A percentile compares a stretch with the other conserved stretches of the same genome.
These are phyloP conservation scores for Kwoniella dejecticola DNA, from an alignment of 768 basidiomycete species.

Conservation along the genomic window DNA sequence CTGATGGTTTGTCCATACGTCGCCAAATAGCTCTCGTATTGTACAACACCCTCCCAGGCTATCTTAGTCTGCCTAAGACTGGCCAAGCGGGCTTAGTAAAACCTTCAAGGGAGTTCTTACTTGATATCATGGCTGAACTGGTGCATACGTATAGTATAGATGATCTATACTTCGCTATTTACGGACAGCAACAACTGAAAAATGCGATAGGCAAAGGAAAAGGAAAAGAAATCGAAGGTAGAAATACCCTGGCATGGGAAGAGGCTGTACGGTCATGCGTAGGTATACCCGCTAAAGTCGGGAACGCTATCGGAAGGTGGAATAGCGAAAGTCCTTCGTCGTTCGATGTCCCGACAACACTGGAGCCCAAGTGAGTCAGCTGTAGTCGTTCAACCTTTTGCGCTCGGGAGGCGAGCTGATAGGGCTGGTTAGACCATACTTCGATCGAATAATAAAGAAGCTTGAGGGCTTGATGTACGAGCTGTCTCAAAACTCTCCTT, in stretches of 20 bases:
- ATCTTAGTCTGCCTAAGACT: slow-evolving; percentile 56
- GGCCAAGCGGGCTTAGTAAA: slow-evolving; percentile 11
- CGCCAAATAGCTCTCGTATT: slow-evolving; percentile 51
- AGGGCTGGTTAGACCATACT: slow-evolving; percentile 26
- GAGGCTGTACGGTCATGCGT: slow-evolving; percentile 69
- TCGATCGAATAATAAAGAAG: slow-evolving; percentile 24
- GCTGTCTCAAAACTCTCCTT: slow-evolving; percentile 23
- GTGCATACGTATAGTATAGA: slow-evolving; percentile 69
- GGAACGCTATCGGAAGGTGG: slow-evolving; percentile 66
- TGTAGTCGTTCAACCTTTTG: background rate
- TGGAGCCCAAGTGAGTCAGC: slow-evolving; percentile 58
- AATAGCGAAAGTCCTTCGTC: slow-evolving; percentile 45
- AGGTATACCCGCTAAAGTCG: slow-evolving; percentile 73
- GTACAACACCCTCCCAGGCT: slow-evolving; percentile 68
- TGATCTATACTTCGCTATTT: slow-evolving; percentile 64
- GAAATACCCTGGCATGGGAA: slow-evolving; percentile 64
- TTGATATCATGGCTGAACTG: slow-evolving; percentile 64
- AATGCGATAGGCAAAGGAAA: slow-evolving; percentile 25
- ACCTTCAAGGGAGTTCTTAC: slow-evolving; percentile 55
- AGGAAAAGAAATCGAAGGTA: slow-evolving; percentile 20
- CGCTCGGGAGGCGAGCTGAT: slow-evolving; percentile 19
- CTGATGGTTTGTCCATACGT: slow-evolving; percentile 1
- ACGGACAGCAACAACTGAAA: slow-evolving; percentile 29
- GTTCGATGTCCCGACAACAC: slow-evolving; percentile 57
- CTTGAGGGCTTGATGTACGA: slow-evolving; percentile 49